These are phyloP conservation scores for Fusarium sp. DNA, from an alignment of 2,329 filamentous ascomycete genomes.

Conservation along the genomic window DNA sequence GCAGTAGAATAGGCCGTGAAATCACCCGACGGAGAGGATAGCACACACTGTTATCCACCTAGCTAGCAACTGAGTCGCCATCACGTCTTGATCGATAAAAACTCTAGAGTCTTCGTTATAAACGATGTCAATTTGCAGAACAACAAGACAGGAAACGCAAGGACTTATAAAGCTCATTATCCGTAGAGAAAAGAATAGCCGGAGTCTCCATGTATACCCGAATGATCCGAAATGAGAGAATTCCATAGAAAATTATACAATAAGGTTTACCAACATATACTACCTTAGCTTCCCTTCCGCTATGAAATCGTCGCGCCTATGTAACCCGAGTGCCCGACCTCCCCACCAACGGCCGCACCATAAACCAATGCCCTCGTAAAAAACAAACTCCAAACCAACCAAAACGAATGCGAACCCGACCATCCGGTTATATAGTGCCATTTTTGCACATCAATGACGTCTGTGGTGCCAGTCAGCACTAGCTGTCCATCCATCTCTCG, in stretches of 20 bases:
- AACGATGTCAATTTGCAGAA: neutral
- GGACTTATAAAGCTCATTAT: too few relatives aligned
- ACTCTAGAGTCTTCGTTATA: neutral
- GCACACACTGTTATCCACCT: fast-evolving
- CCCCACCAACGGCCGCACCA: neutral
- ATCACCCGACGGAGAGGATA: neutral
- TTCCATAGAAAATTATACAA: too few relatives aligned
- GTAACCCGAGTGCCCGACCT: neutral
- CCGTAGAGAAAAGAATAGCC: too few relatives aligned
- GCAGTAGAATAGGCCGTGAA: too few relatives aligned
- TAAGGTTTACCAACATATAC: too few relatives aligned
- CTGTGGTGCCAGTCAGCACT: slow-evolving; percentile 22
- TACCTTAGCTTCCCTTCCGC: too few relatives aligned
- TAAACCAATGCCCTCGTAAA: neutral
- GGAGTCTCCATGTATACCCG: too few relatives aligned
- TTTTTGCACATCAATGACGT: slow-evolving; percentile 11
- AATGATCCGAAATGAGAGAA: too few relatives aligned
- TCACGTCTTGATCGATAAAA: fast-evolving
- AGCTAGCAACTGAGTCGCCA: too few relatives aligned
- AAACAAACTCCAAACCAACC: neutral
- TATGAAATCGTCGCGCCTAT: neutral
- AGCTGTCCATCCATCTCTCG: neutral
- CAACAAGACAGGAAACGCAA: too few relatives aligned
- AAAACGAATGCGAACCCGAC: neutral
- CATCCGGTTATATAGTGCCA: neutral